These are phyloP conservation scores for Brassica rapa DNA, from an alignment of 345 rosid species.

Conservation along the genomic window DNA sequence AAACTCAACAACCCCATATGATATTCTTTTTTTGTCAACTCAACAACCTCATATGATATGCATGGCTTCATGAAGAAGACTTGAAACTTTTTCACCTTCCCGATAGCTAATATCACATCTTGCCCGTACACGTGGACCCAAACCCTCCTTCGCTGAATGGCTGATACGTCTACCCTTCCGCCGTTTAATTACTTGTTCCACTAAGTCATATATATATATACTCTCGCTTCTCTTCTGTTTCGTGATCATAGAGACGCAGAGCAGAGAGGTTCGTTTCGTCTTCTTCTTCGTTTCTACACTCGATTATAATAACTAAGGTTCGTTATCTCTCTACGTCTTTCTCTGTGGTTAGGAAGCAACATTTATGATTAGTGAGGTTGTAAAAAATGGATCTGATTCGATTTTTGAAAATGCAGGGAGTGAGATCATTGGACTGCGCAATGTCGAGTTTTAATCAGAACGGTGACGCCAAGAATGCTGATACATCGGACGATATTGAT, in stretches of 20 bases:
- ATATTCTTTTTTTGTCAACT: neutral
- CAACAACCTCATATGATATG: neutral
- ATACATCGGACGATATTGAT: conserved; percentile 50
- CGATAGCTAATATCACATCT: neutral
- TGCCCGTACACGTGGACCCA: neutral
- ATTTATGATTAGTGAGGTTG: neutral
- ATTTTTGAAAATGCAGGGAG: conserved; percentile 22
- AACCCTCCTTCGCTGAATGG: neutral
- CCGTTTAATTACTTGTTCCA: neutral
- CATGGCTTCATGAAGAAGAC: neutral
- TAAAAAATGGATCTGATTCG: conserved; percentile 16
- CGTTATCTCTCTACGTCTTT: neutral
- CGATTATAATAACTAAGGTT: neutral
- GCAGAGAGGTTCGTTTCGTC: neutral
- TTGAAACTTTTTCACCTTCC: neutral
- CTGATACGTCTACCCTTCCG: neutral
- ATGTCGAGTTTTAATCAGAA: conserved; percentile 46
- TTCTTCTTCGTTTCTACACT: neutral
- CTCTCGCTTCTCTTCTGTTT: neutral
- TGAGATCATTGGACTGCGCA: conserved; percentile 24
- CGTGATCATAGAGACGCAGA: neutral
- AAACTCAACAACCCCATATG: neutral
- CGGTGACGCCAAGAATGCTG: conserved; percentile 43
- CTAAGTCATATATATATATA: neutral
- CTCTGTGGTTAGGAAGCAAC: neutral